Base-by-base conservation (phyloP, 208 protist genomes). In the Angomonas ambiguus region DNA sequence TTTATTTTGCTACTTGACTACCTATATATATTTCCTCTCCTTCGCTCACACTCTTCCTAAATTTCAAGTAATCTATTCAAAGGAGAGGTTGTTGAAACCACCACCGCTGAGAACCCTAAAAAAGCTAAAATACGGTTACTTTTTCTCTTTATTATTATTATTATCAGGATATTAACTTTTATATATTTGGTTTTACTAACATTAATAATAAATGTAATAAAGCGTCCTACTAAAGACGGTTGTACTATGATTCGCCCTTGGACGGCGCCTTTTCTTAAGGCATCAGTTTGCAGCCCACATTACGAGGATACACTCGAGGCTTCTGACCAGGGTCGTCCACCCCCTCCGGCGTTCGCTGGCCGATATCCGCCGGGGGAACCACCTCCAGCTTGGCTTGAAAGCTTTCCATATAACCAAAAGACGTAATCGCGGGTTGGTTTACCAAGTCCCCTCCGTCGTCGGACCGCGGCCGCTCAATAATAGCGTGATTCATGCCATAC, bases 261-360 rank as follows among this genome's bases (percentile, higher is more conserved):
- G n/a, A n/a, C n/a, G n/a, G n/a, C n/a, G n/a, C n/a, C 49, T 42
- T 56, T 65, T 6, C 2, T 64, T 79, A 95, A 42, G 88, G 88
- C 84, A 95, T 95, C 51, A 95, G 67, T 75, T 95, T 95, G 72
- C 68, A 91, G 45, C 89, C 89, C 1, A 92, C 76, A 70, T 93
- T 96, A 10, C 90, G 63, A 18, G 90, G 90, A 49, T 88, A 92
- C 42, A 96, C 62, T 41, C 87, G 78, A 25, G 90, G 90, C 63
- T 85, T 84, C 80, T 96, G 90, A 16, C 90, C 90, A 20, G 90
- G 90, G 74, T 93, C 90, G 58, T 96, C 90, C 1, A 96, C 87
- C 0, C 90, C 90, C 73, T 96, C 85, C 22, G 90, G 72, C 0
- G 85, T 90, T 31, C 72, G 71, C 71, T 96, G 87, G 1, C 87